Evolutionary conservation across 495 filamentous ascomycete genomes (phyloP).

Genomic region (Pseudoneurospora amorphoporcata): DNA sequence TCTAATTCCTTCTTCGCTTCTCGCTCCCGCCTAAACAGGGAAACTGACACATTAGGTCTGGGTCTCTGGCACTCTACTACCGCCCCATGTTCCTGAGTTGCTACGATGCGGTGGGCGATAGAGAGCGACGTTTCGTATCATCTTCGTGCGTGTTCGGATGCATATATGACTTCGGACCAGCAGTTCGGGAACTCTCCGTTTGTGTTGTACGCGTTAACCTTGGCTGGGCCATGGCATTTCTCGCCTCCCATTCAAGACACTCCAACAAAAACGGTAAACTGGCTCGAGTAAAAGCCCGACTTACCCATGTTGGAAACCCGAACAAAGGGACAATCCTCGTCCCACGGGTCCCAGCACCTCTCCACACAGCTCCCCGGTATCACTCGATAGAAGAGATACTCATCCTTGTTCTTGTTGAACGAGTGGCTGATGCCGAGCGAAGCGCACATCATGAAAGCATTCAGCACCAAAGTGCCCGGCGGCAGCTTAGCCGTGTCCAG

Average conservation of each 20-base stretch:
- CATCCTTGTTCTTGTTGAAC: background rate
- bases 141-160: background rate
- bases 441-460: background rate
- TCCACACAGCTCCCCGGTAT: background rate
- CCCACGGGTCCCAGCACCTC: background rate
- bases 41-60: no score
- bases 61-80: no score
- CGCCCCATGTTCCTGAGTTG: no score
- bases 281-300: background rate
- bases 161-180: background rate
- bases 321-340: background rate
- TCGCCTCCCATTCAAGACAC: no score
- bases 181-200: background rate
- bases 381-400: background rate
- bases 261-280: no score
- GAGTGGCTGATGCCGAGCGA: accelerated
- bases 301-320: background rate
- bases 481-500: background rate
- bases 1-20: background rate
- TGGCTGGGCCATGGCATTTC: no score
- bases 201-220: background rate
- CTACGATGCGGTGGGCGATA: no score
- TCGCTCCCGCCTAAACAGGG: no score
- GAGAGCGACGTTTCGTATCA: background rate
- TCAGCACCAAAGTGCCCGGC: background rate